phyloP scores from a whole-genome alignment of 2,329 filamentous ascomycete species.

The Colletotrichum musae region DNA sequence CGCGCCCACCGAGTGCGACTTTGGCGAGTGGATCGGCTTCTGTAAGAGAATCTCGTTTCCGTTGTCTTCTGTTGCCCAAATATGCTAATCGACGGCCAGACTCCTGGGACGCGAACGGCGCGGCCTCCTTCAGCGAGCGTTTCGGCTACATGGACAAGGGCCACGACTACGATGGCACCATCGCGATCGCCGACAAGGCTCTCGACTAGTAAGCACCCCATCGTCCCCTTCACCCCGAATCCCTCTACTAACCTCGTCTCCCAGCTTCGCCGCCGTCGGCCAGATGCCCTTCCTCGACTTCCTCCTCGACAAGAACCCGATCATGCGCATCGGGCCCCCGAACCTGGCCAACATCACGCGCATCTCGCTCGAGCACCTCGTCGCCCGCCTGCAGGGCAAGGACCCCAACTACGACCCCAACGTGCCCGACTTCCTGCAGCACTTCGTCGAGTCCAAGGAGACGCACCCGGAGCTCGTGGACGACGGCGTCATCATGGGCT shows the following conservation, averaged over 20 bases:
- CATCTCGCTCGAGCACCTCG: constrained; percentile 42
- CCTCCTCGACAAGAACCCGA: constrained; percentile 49
- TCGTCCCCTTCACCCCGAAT: not conserved
- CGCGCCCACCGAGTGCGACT: constrained; percentile 46
- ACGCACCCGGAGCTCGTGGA: constrained; percentile 53
- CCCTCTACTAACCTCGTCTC: no score
- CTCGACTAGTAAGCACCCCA: constrained; percentile 45
- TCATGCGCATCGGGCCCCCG: constrained; percentile 45
- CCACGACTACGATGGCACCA: constrained; percentile 54
- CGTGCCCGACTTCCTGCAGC: constrained; percentile 49
- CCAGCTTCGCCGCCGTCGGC: constrained; percentile 48
- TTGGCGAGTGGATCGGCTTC: constrained; percentile 46
- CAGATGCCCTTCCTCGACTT: constrained; percentile 47
- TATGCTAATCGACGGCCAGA: constrained; percentile 46
- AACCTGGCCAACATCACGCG: constrained; percentile 43
- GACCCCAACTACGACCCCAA: constrained; percentile 31
- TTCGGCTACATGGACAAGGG: constrained; percentile 58
- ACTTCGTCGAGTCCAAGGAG: constrained; percentile 53
- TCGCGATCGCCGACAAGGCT: constrained; percentile 47
- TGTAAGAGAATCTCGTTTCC: no score
- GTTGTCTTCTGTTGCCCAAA: not conserved
- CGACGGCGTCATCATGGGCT: constrained; percentile 49
- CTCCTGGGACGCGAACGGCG: constrained; percentile 58
- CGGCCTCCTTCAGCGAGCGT: constrained; percentile 55
- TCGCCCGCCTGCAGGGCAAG: constrained; percentile 37